A percentile compares a stretch with the other conserved stretches of the same genome.
phyloP scores from a whole-genome alignment of 1,284 basidiomycete species.

The Fomitopsis betulina region DNA sequence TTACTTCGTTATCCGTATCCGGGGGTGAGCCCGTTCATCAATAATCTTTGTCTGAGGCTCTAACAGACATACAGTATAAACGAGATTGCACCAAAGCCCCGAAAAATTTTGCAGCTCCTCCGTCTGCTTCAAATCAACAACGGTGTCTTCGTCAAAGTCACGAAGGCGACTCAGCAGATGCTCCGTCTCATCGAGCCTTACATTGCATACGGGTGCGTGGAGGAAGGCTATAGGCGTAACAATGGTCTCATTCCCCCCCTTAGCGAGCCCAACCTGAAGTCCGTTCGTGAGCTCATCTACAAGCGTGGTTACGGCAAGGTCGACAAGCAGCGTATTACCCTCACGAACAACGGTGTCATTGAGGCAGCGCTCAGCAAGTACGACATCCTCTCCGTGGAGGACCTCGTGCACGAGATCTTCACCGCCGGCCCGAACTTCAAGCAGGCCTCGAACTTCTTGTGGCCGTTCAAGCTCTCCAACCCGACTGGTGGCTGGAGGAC shows the following conservation, averaged over 20 bases:
- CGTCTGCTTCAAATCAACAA: constrained; percentile 99
- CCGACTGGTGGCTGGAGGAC: constrained; percentile 97
- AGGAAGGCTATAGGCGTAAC: background rate
- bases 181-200: constrained; percentile 97
- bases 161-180: constrained; percentile 97
- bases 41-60: background rate
- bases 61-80: constrained; percentile 74
- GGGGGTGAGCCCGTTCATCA: constrained; percentile 59
- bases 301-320: constrained; percentile 99
- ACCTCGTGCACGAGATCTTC: constrained; percentile 96
- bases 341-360: constrained; percentile 92
- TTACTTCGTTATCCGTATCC: constrained; percentile 96
- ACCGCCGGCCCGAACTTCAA: constrained; percentile 99
- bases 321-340: constrained; percentile 95
- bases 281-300: constrained; percentile 97
- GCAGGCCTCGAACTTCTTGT: constrained; percentile 95
- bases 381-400: constrained; percentile 97
- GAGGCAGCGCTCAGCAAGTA: constrained; percentile 91
- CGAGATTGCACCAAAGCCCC: constrained; percentile 98
- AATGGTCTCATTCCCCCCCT: background rate
- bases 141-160: constrained; percentile 97
- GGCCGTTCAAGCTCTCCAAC: constrained; percentile 99
- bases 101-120: constrained; percentile 98
- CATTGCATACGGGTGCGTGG: constrained; percentile 86
- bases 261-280: constrained; percentile 94